Conservation (phyloP, 2,329 filamentous ascomycete genomes). For the Hirsutella minnesotensis region DNA sequence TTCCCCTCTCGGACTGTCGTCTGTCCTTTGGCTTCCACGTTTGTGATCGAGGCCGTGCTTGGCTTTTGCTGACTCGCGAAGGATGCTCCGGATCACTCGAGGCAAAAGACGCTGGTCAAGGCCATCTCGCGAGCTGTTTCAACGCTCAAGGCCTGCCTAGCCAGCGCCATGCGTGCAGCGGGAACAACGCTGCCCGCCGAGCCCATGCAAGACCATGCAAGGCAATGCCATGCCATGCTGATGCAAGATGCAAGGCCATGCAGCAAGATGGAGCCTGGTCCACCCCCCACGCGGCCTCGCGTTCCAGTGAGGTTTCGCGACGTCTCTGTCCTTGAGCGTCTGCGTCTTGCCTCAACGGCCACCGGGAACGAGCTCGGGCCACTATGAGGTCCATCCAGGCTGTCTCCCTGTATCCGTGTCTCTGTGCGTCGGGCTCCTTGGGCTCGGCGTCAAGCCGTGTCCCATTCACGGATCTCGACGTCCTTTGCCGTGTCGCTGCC, state of each 20-base stretch:
- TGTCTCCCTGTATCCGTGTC: too few relatives aligned
- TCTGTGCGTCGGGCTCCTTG: not conserved
- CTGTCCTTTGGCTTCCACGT: conserved; percentile 1
- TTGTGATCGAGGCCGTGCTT: not conserved
- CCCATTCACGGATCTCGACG: too few relatives aligned
- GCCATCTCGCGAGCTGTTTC: too few relatives aligned
- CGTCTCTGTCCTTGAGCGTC: not conserved
- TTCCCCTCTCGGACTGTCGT: conserved; percentile 2
- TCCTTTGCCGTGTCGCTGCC: too few relatives aligned
- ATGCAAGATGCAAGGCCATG: not conserved
- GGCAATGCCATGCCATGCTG: not conserved
- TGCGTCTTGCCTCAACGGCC: not conserved
- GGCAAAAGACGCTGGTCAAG: too few relatives aligned
- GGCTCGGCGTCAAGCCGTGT: not conserved
- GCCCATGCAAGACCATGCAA: conserved; percentile 1
- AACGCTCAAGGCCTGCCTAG: too few relatives aligned
- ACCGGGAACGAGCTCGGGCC: not conserved
- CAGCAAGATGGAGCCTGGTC: not conserved
- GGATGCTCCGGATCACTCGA: too few relatives aligned
- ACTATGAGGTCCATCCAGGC: not conserved
- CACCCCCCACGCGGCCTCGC: conserved; percentile 1
- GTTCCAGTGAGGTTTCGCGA: not conserved
- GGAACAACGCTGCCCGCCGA: too few relatives aligned
- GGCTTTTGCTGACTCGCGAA: too few relatives aligned
- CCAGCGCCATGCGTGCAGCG: too few relatives aligned